Evolutionary conservation across 352 stramenopile species (phyloP), one percentile per base, ranked within the genome.

Genomic region (Thalassiosira exigua): DNA sequence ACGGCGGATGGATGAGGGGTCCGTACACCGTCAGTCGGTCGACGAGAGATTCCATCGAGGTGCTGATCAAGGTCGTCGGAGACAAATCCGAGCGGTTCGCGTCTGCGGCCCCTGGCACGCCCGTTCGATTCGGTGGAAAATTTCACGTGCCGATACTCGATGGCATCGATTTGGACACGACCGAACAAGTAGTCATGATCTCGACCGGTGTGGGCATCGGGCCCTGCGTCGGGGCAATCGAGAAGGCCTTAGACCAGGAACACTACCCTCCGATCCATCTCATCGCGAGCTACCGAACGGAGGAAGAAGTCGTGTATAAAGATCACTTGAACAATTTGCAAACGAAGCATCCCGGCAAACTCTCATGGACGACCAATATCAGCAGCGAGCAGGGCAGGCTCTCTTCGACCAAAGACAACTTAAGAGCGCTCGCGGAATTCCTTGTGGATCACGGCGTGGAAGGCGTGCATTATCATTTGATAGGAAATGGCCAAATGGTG

Each of bases 401-500:
- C 4, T 84, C 79, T 12, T 41, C 39, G n/a, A 64, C 33, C 5
- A 46, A 62, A 1, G 73, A 76, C 1, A 62, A 48, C 41, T 39
- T 87, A 17, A 30, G 56, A 14, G 36, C 42, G 11, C 30, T 69
- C 14, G 17, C 42, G 14, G 59, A 75, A 12, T 60, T 24, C 26
- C 36, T 17, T 5, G 51, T 57, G 48, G 29, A 51, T 5, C n/a
- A 48, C 32, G 52, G 17, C 30, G 12, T 70, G 21, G 39, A 62
- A 0, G 12, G 36, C 33, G 83, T 68, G 32, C 80, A 87, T 52
- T 87, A 82, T 69, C 80, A 87, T 42, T 39, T 87, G n/a, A 87
- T 87, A 54, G 80, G 80, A 24, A 87, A 87, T 69, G 80, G 80
- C 0, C 59, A 74, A 54, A 71, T 87, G 64, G 75, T 87, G 0